Evolutionary conservation across 2,329 filamentous ascomycete species (phyloP).

Genomic region (Stenocarpella maydis): DNA sequence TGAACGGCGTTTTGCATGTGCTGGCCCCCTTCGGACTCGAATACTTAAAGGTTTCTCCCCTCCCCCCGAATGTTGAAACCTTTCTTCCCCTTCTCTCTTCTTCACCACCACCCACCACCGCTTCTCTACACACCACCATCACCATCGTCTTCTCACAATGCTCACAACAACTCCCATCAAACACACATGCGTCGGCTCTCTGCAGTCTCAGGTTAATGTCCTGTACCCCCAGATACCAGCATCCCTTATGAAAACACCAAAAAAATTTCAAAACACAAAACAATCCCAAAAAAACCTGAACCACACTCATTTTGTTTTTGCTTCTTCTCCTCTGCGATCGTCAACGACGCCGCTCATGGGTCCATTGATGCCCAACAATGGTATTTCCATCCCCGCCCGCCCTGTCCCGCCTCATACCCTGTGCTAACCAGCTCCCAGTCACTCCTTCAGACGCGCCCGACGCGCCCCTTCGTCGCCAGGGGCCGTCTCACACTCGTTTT

Average conservation of each 20-base stretch:
- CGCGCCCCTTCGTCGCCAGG: slow-evolving; percentile 21
- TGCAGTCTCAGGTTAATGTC: slow-evolving; percentile 19
- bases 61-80: not conserved
- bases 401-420: not conserved
- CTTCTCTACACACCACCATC: not conserved
- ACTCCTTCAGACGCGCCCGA: not conserved
- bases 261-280: slow-evolving; percentile 27
- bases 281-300: slow-evolving; percentile 6
- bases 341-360: not conserved
- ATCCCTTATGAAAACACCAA: slow-evolving; percentile 28
- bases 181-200: slow-evolving; percentile 10
- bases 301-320: not conserved
- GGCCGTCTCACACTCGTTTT: slow-evolving; percentile 7
- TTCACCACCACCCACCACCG: not conserved
- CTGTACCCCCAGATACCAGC: slow-evolving; percentile 16
- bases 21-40: not conserved
- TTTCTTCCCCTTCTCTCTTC: slow-evolving; percentile 4
- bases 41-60: not conserved
- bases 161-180: not conserved
- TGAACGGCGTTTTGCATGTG: not conserved
- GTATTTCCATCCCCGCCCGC: not conserved
- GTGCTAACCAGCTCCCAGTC: not conserved
- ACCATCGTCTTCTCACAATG: not conserved
- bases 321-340: not conserved
- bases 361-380: not conserved